These are phyloP conservation scores for Singerocomus inundabilis DNA, from an alignment of 1,284 basidiomycete genomes.

Conservation along the genomic window DNA sequence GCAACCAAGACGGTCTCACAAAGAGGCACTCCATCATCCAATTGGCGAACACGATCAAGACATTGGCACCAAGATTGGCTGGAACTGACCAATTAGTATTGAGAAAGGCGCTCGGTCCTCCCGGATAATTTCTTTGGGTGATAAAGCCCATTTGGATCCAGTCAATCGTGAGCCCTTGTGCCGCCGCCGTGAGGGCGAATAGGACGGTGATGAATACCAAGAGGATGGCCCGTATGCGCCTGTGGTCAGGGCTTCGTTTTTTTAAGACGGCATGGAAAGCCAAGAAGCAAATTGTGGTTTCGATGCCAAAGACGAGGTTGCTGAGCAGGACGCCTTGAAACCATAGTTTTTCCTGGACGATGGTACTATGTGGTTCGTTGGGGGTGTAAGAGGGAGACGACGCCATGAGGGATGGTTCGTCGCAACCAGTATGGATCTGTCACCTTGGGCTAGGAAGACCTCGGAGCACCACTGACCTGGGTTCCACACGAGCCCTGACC, in stretches of 20 bases:
- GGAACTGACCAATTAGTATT: background rate
- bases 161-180: slow-evolving; percentile 5
- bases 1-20: slow-evolving; percentile 2
- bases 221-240: background rate
- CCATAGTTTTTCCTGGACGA: slow-evolving; percentile 16
- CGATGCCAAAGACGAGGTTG: slow-evolving; percentile 11
- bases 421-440: background rate
- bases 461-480: no score
- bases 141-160: slow-evolving; percentile 17
- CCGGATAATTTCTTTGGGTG: slow-evolving; percentile 15
- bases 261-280: slow-evolving; percentile 4
- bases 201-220: slow-evolving; percentile 7
- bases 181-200: slow-evolving; percentile 3
- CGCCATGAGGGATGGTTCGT: background rate
- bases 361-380: slow-evolving; percentile 4
- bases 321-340: slow-evolving; percentile 11
- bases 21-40: slow-evolving; percentile 20
- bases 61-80: background rate
- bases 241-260: background rate
- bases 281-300: slow-evolving; percentile 4
- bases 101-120: slow-evolving; percentile 20
- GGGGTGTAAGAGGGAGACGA: slow-evolving; percentile 2
- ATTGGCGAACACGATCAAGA: slow-evolving; percentile 10
- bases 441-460: background rate
- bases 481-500: background rate